These are phyloP conservation scores for Globisporangium acanthophoron DNA, from an alignment of 352 stramenopile species.

Conservation along the genomic window DNA sequence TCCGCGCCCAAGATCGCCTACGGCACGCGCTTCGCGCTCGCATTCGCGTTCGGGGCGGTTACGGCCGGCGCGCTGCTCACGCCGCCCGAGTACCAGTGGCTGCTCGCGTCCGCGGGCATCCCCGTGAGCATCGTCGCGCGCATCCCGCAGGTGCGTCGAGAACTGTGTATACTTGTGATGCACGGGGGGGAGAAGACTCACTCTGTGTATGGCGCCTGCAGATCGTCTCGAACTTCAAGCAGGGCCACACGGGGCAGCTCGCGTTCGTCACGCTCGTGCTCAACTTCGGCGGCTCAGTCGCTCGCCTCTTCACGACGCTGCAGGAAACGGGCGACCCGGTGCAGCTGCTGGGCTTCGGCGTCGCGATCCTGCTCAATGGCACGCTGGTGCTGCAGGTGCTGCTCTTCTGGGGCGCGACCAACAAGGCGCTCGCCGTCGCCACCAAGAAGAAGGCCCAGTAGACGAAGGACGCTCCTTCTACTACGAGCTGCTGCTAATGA, in stretches of 20 bases:
- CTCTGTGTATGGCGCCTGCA: slow-evolving; percentile 10
- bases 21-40: slow-evolving; percentile 39
- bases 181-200: not conserved
- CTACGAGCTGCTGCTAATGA: not conserved
- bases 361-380: slow-evolving; percentile 72
- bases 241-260: slow-evolving; percentile 86
- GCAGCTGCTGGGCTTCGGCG: slow-evolving; percentile 60
- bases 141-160: slow-evolving; percentile 56
- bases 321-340: slow-evolving; percentile 76
- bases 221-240: slow-evolving; percentile 86
- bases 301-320: slow-evolving; percentile 84
- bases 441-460: slow-evolving; percentile 75
- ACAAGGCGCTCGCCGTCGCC: slow-evolving; percentile 51
- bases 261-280: slow-evolving; percentile 82
- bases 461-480: not conserved
- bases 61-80: slow-evolving; percentile 53
- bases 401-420: slow-evolving; percentile 78
- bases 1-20: slow-evolving; percentile 50
- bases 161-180: not conserved
- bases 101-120: slow-evolving; percentile 67
- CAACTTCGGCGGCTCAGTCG: slow-evolving; percentile 76
- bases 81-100: slow-evolving; percentile 67
- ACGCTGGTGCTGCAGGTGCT: slow-evolving; percentile 76
- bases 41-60: slow-evolving; percentile 41
- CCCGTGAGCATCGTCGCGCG: slow-evolving; percentile 75